Base-by-base conservation (phyloP, 768 basidiomycete species). In the Termitomyces sp. region DNA sequence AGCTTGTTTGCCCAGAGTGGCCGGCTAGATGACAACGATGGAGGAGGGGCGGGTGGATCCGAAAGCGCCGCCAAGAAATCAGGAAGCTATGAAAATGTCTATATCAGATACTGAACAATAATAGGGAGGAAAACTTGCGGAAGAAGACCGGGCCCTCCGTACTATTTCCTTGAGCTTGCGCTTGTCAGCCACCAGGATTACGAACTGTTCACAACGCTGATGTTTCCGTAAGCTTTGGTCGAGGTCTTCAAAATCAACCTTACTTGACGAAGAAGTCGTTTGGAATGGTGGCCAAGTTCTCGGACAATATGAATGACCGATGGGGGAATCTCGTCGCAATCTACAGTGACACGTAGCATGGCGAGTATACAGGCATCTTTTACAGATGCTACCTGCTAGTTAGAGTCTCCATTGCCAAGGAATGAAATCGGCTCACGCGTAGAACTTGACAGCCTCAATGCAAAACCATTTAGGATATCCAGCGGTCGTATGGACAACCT, bases 201-300 rank as follows among this genome's bases (percentile, higher is more conserved):
- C 60, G 64, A 92, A 90, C 65, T 88, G 84, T 24, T 80, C 75
- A 62, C 88, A 90, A 53, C 89, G 80, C 90, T 92, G 61, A 34
- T 49, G 51, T 40, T 28, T 54, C 32, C 19, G 49, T 62, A 32
- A 65, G 28, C 52, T 41, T 26, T 10, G 11, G 8, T 14, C 21
- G 41, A 38, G 45, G 9, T 24, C 42, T 55, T 26, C 10, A 21
- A 26, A 10, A 51, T 43, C 43, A 30, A 12, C 60, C 74, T 52
- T 64, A 89, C 90, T 62, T 75, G 73, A 52, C 75, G 78, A 52
- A 92, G 81, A 63, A 85, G 79, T 22, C 78, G 70, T 28, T 81
- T 73, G 8, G 80, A 71, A 7, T 63, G 66, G 50, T 76, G 70
- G 12, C 74, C 70, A 42, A 85, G 51, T 37, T 69, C 69, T 21